These are phyloP conservation scores for Linnemannia schmuckeri DNA, from an alignment of 192 early-diverging fungal species.

Conservation along the genomic window DNA sequence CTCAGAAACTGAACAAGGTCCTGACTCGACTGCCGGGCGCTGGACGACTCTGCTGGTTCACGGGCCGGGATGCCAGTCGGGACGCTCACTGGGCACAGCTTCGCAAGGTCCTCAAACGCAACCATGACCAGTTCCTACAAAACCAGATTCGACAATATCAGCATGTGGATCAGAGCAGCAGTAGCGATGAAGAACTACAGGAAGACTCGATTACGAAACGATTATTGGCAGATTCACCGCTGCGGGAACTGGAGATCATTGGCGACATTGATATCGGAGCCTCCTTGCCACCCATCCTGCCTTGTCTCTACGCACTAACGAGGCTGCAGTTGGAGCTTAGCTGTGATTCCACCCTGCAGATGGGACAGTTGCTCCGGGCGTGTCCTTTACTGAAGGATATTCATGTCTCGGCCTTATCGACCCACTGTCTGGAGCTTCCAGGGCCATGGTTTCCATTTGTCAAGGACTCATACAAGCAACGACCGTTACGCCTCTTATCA, in stretches of 20 bases:
- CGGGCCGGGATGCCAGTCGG: neutral
- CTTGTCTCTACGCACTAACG: neutral
- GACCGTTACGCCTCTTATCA: neutral
- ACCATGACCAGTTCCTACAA: neutral
- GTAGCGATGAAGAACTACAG: neutral
- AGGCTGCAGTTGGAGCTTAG: neutral
- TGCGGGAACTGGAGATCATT: constrained; percentile 1
- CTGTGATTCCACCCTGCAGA: neutral
- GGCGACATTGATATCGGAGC: neutral
- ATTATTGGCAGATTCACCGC: neutral
- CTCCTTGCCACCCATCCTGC: neutral
- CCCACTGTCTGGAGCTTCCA: neutral
- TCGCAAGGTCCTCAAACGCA: neutral
- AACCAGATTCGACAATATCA: neutral
- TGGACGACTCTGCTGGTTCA: neutral
- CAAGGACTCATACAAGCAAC: neutral
- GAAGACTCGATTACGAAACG: neutral
- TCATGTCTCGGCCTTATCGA: neutral
- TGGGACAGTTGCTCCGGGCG: neutral
- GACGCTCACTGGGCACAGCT: neutral
- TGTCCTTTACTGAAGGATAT: neutral
- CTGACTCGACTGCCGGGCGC: neutral
- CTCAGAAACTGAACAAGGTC: neutral
- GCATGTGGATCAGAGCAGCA: neutral
- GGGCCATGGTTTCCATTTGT: neutral